phyloP scores from a whole-genome alignment of 2,329 filamentous ascomycete genomes.

The Paecilomyces variotii region DNA sequence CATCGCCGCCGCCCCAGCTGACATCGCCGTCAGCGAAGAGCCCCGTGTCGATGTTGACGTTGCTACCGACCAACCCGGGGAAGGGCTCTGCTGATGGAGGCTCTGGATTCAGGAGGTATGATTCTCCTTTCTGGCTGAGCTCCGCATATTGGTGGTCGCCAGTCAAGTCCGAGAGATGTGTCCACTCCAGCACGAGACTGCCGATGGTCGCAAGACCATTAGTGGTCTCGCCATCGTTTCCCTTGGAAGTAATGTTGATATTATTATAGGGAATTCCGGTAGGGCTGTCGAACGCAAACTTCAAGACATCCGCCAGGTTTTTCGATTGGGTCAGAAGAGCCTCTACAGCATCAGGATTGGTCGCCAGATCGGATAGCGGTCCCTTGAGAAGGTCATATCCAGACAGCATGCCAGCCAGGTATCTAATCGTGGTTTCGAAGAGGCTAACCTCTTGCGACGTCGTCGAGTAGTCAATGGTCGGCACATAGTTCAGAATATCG shows the following conservation, averaged over 20 bases:
- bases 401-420: slow-evolving; percentile 71
- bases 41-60: slow-evolving; percentile 58
- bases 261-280: slow-evolving; percentile 67
- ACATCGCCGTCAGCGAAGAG: slow-evolving; percentile 59
- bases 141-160: slow-evolving; percentile 58
- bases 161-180: slow-evolving; percentile 66
- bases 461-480: slow-evolving; percentile 60
- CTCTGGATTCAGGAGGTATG: slow-evolving; percentile 59
- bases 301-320: slow-evolving; percentile 63
- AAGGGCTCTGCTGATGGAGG: slow-evolving; percentile 61
- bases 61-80: slow-evolving; percentile 65
- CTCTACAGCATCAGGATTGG: slow-evolving; percentile 44
- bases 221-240: slow-evolving; percentile 42
- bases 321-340: slow-evolving; percentile 59
- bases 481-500: slow-evolving; percentile 63
- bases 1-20: slow-evolving; percentile 68
- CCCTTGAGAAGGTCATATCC: slow-evolving; percentile 62
- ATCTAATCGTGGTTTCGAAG: slow-evolving; percentile 88
- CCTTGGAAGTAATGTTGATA: slow-evolving; percentile 51
- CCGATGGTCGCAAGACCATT: slow-evolving; percentile 73
- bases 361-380: slow-evolving; percentile 48
- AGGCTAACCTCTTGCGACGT: slow-evolving; percentile 59
- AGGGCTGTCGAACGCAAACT: slow-evolving; percentile 69
- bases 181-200: slow-evolving; percentile 78
- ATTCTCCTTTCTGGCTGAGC: slow-evolving; percentile 60